phyloP scores from a whole-genome alignment of 129 eudicot species.

The Flaveria trinervia region DNA sequence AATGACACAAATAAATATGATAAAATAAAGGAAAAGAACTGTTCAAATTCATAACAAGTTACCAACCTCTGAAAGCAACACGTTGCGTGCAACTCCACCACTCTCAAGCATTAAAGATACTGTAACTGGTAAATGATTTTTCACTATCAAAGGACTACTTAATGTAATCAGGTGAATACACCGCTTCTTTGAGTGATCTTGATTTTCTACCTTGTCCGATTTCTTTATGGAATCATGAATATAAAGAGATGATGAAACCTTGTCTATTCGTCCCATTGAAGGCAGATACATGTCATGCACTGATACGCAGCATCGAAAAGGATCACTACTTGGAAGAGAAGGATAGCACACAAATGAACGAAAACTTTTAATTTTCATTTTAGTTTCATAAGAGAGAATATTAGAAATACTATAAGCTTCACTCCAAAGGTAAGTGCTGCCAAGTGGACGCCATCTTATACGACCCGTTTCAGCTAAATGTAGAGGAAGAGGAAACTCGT shows the following conservation, averaged over 20 bases:
- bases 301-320: constrained; percentile 90
- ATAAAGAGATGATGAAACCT: constrained; percentile 40
- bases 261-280: constrained; percentile 40
- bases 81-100: constrained; percentile 73
- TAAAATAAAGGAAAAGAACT: constrained; percentile 14
- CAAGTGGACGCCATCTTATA: constrained; percentile 96
- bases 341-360: constrained; percentile 96
- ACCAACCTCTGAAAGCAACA: constrained; percentile 73
- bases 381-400: constrained; percentile 67
- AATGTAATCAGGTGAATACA: constrained; percentile 67
- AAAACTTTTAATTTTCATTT: constrained; percentile 64
- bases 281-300: constrained; percentile 73
- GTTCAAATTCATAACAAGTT: constrained; percentile 3
- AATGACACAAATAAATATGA: constrained; percentile 56
- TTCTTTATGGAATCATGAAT: constrained; percentile 36
- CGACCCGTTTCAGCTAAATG: constrained; percentile 97
- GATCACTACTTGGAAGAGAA: constrained; percentile 91
- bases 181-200: constrained; percentile 50
- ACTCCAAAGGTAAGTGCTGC: constrained; percentile 88
- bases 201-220: constrained; percentile 34
- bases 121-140: constrained; percentile 69
- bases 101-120: constrained; percentile 70
- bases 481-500: constrained; percentile 93
- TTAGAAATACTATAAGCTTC: constrained; percentile 86
- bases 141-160: constrained; percentile 71